Evolutionary conservation across 352 stramenopile genomes (phyloP).

Genomic region (Pythium insidiosum): DNA sequence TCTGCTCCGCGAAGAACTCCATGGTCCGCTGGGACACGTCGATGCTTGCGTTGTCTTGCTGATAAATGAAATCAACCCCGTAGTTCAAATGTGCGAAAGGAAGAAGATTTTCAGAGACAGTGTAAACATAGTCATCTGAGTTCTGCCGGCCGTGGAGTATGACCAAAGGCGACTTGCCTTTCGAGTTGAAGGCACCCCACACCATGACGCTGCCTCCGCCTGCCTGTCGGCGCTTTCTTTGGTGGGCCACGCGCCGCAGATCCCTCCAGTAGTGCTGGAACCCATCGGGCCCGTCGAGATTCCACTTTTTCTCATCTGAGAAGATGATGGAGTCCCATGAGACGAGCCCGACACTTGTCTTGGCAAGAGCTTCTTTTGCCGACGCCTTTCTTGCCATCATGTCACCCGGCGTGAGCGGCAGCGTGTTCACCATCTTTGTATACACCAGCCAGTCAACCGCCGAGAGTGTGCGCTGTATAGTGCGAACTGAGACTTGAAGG

Average conservation of each 20-base stretch:
- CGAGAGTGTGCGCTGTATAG: no score
- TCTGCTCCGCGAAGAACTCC: constrained; percentile 13
- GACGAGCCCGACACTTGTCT: background rate
- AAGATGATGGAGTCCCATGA: constrained; percentile 18
- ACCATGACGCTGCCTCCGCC: background rate
- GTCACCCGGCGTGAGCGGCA: no score
- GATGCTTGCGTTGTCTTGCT: constrained; percentile 21
- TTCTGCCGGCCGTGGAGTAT: constrained; percentile 3
- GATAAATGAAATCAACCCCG: constrained; percentile 12
- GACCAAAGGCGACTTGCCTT: constrained; percentile 1
- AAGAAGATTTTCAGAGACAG: constrained; percentile 4
- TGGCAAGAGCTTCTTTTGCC: no score
- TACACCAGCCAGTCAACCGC: no score
- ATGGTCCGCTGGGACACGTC: constrained; percentile 7
- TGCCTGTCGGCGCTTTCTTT: background rate
- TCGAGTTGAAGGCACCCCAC: no score
- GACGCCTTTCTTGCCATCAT: no score
- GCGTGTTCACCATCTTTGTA: no score
- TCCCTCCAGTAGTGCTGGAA: constrained; percentile 23
- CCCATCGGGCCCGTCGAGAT: constrained; percentile 21
- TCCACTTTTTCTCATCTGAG: constrained; percentile 23
- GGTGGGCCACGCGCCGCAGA: background rate
- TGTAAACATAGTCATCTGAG: constrained; percentile 3
- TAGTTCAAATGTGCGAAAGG: constrained; percentile 12
- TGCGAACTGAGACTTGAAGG: no score